These are phyloP conservation scores for Macroventuria anomochaeta DNA, from an alignment of 2,329 filamentous ascomycete species.

Conservation along the genomic window DNA sequence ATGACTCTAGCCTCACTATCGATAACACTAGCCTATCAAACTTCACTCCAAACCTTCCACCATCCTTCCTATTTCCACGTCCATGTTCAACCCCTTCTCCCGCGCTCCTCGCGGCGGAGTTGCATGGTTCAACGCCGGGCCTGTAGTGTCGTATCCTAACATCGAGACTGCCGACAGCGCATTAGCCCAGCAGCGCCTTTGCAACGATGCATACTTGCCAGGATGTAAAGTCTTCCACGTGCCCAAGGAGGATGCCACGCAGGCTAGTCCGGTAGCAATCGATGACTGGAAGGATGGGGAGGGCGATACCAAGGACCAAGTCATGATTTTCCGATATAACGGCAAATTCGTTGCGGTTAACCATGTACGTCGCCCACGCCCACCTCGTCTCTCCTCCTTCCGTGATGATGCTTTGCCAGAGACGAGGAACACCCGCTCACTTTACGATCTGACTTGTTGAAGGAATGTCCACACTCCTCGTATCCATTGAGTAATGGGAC, in stretches of 20 bases:
- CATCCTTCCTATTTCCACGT: not conserved
- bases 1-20: slow-evolving; percentile 6
- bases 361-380: slow-evolving; percentile 57
- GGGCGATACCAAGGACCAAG: slow-evolving; percentile 58
- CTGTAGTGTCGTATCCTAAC: slow-evolving; percentile 29
- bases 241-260: slow-evolving; percentile 30
- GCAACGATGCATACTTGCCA: slow-evolving; percentile 18
- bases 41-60: not conserved
- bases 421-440: too few species aligned
- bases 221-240: slow-evolving; percentile 37
- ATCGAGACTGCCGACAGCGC: slow-evolving; percentile 16
- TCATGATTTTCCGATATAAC: slow-evolving; percentile 69
- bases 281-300: slow-evolving; percentile 37
- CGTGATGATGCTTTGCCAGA: too few species aligned
- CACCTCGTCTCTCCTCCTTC: too few species aligned
- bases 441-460: not conserved
- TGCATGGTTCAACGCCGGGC: slow-evolving; percentile 34
- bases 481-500: slow-evolving; percentile 69
- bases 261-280: slow-evolving; percentile 25
- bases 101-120: slow-evolving; percentile 28
- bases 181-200: slow-evolving; percentile 26
- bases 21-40: slow-evolving; percentile 8
- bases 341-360: slow-evolving; percentile 72
- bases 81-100: slow-evolving; percentile 29
- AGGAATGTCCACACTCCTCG: slow-evolving; percentile 68